phyloP scores from a whole-genome alignment of 208 protist species.

The Trypanosoma mega region DNA sequence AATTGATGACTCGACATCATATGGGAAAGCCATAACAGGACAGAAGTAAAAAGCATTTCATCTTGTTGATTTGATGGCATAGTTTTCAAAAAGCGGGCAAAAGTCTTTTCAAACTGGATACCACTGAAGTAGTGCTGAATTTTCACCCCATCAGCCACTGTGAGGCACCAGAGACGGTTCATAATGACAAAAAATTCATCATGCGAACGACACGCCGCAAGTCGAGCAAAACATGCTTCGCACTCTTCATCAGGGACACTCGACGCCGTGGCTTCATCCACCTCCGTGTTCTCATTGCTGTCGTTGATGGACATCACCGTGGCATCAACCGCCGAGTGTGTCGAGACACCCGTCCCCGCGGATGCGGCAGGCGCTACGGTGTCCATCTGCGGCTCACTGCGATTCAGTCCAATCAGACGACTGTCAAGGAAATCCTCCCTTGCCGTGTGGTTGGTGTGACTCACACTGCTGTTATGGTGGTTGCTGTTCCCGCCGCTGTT shows the following conservation, averaged over 20 bases:
- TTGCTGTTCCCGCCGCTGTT: too few relatives aligned
- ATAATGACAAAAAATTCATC: constrained; percentile 63
- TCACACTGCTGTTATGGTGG: too few relatives aligned
- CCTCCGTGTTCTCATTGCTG: neutral
- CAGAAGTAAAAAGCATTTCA: constrained; percentile 58
- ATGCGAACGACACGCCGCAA: constrained; percentile 44
- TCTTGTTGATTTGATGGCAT: constrained; percentile 64
- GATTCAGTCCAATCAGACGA: constrained; percentile 6
- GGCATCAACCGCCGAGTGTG: neutral
- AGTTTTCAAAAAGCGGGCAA: constrained; percentile 53
- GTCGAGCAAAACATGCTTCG: constrained; percentile 29
- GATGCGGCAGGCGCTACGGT: neutral
- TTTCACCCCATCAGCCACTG: constrained; percentile 39
- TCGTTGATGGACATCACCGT: neutral
- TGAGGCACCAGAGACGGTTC: constrained; percentile 72
- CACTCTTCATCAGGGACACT: constrained; percentile 20
- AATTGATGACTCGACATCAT: constrained; percentile 38
- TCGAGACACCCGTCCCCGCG: neutral
- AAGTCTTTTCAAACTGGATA: constrained; percentile 24
- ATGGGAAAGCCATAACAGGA: constrained; percentile 67
- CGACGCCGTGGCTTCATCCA: constrained; percentile 17
- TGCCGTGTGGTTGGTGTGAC: too few relatives aligned
- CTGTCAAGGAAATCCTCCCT: too few relatives aligned
- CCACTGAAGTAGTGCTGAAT: constrained; percentile 36
- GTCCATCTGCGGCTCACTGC: neutral